Conservation (phyloP, 805 yeast species). For the Monosporozyma siamensis region DNA sequence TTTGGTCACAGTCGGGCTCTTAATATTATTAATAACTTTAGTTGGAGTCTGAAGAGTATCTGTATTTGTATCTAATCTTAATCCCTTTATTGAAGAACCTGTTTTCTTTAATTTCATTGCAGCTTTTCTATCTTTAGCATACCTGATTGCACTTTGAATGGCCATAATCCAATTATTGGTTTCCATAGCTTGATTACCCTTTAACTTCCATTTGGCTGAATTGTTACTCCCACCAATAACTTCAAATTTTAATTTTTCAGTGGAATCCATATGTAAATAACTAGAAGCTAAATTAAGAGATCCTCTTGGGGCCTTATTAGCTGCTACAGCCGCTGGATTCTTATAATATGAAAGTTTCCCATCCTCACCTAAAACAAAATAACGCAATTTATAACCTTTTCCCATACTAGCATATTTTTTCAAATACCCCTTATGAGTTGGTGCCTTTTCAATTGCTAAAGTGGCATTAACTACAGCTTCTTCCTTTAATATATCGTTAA, state of each 20-base stretch:
- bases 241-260: constrained; percentile 87
- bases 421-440: constrained; percentile 81
- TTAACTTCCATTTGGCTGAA: constrained; percentile 76
- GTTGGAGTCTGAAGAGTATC: constrained; percentile 8
- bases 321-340: constrained; percentile 62
- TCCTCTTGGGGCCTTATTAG: constrained; percentile 79
- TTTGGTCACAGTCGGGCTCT: background rate
- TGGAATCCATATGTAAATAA: constrained; percentile 72
- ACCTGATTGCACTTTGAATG: constrained; percentile 81
- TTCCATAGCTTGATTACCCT: constrained; percentile 90
- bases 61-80: background rate
- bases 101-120: constrained; percentile 9
- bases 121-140: constrained; percentile 58
- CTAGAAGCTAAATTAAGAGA: constrained; percentile 78
- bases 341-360: constrained; percentile 85
- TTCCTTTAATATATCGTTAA: constrained; percentile 66
- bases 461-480: constrained; percentile 52
- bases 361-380: constrained; percentile 75
- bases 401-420: constrained; percentile 97
- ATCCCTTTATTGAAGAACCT: constrained; percentile 4
- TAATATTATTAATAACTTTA: constrained; percentile 9
- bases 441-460: constrained; percentile 41
- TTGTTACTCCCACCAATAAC: constrained; percentile 59
- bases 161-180: constrained; percentile 98
- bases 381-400: constrained; percentile 86